phyloP scores from a whole-genome alignment of 2,329 filamentous ascomycete genomes.

The Penicillium fuscoglaucum region DNA sequence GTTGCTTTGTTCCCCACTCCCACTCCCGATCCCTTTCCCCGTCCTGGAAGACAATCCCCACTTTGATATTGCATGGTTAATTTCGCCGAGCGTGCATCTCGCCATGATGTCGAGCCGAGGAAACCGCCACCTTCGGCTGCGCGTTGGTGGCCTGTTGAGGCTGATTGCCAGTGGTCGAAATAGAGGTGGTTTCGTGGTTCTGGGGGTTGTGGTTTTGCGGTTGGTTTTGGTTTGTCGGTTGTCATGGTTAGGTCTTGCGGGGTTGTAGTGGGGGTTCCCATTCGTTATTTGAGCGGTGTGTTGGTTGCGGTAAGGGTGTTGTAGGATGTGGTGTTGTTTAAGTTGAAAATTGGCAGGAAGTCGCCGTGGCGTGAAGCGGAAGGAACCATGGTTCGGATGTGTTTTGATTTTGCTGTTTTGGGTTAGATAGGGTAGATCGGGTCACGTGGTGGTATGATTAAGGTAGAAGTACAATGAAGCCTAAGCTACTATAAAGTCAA shows the following conservation, averaged over 20 bases:
- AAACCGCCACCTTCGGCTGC: slow-evolving; percentile 70
- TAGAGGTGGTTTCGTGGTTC: slow-evolving; percentile 28
- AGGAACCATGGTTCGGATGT: slow-evolving; percentile 21
- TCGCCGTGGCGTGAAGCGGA: slow-evolving; percentile 11
- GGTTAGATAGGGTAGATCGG: slow-evolving; percentile 19
- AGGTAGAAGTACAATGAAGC: background rate
- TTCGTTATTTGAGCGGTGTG: background rate
- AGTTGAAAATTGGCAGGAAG: background rate
- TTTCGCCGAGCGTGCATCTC: slow-evolving; percentile 67
- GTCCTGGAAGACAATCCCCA: slow-evolving; percentile 53
- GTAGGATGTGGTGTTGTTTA: background rate
- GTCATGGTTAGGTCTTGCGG: background rate
- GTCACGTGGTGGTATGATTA: slow-evolving; percentile 17
- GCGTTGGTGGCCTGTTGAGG: slow-evolving; percentile 75
- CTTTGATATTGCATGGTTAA: slow-evolving; percentile 67
- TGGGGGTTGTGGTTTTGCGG: background rate
- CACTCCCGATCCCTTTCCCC: background rate
- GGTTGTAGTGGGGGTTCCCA: background rate
- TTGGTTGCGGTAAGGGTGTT: background rate
- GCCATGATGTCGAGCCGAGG: slow-evolving; percentile 67
- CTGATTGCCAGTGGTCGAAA: slow-evolving; percentile 60
- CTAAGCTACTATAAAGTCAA: background rate
- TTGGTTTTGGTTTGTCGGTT: background rate
- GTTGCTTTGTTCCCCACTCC: background rate
- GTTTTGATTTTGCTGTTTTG: slow-evolving; percentile 30